Base-by-base conservation (phyloP, 192 early-diverging fungal species). In the Jimgerdemannia lactiflua region DNA sequence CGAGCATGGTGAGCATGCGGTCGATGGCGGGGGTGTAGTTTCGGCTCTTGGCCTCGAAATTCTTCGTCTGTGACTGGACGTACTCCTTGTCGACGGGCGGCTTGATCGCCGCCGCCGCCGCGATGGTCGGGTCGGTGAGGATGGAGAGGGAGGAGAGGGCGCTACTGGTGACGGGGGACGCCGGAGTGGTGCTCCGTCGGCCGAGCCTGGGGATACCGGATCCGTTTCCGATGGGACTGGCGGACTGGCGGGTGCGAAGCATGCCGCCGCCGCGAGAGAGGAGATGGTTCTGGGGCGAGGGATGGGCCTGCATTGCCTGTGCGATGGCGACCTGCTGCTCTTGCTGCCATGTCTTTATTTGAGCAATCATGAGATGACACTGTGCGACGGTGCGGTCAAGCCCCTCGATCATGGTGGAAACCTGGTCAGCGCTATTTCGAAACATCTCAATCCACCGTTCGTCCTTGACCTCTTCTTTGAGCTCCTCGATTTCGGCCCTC, bases 391-490 rank as follows among this genome's bases (percentile, higher is more conserved):
- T 84, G 9, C 86, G 79, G 64, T 89, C 88, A 63, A 89, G 78
- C 6, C 80, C 81, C 49, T 88, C 86, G 78, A 89, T 87, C 86
- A 89, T 88, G 11, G 72, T 79, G 72, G 83, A 84, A n/a, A 85
- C 86, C 68, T 89, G 86, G 70, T 85, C 80, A 7, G 86, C 76
- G 6, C 86, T 85, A 64, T 85, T 85, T 63, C 82, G 80, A 77
- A 89, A 89, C 18, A 86, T 84, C 14, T 76, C 74, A 17, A 88
- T 75, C 88, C 88, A 89, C 73, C 76, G 77, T 42, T 89, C 88
- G 73, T 89, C 88, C 68, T 89, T 89, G 11, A 86, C 75, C 29
- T 89, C 88, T n/a, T 85, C 79, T 43, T 85, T 88, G 70, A 89
- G 74, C 11, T 85, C 81, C 65, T 88, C 85, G 20, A 87, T 87